Percentiles rank a stretch among this genome's conserved stretches.
phyloP scores from a whole-genome alignment of 371 early-diverging fungal genomes.

The Circinella minor region DNA sequence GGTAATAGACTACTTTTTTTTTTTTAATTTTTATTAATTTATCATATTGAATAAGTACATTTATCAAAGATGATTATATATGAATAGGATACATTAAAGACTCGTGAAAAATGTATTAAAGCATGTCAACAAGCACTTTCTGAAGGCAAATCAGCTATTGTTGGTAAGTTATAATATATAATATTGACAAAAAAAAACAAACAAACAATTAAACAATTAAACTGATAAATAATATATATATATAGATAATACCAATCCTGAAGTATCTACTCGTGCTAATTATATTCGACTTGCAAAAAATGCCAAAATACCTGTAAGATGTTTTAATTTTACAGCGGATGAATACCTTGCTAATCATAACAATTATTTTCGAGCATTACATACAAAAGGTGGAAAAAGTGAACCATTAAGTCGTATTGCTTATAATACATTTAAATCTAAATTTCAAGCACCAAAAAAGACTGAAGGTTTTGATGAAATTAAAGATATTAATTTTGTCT shows the following conservation, averaged over 20 bases:
- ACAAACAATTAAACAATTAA: too few species aligned
- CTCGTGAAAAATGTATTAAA: constrained; percentile 72
- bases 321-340: constrained; percentile 69
- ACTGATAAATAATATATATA: too few species aligned
- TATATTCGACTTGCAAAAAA: constrained; percentile 72
- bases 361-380: constrained; percentile 66
- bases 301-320: constrained; percentile 61
- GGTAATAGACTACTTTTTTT: constrained; percentile 35
- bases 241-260: constrained; percentile 88
- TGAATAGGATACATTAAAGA: constrained; percentile 69
- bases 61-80: too few species aligned
- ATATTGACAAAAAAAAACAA: too few species aligned
- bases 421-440: constrained; percentile 53
- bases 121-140: constrained; percentile 56
- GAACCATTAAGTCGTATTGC: constrained; percentile 61
- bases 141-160: constrained; percentile 62
- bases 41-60: background rate
- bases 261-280: constrained; percentile 55
- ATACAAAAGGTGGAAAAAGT: constrained; percentile 18
- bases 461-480: constrained; percentile 72
- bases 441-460: constrained; percentile 55
- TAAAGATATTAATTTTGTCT: constrained; percentile 65
- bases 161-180: constrained; percentile 39
- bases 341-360: constrained; percentile 79
- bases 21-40: background rate